phyloP scores from a whole-genome alignment of 495 filamentous ascomycete species.

The Annulohypoxylon bovei region DNA sequence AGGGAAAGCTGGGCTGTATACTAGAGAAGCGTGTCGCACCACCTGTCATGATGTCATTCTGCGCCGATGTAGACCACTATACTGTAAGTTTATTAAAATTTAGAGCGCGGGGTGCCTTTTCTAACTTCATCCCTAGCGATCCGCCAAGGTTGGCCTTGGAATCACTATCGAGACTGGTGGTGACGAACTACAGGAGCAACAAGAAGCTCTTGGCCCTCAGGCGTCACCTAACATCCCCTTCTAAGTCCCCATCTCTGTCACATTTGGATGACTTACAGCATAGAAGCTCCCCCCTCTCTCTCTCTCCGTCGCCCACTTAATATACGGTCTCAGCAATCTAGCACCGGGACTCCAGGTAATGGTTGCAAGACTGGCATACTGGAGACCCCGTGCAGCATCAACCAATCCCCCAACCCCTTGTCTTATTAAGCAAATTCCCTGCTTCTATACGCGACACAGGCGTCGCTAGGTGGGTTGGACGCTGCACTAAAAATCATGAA shows the following conservation, averaged over 20 bases:
- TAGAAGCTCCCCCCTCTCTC: slow-evolving; percentile 44
- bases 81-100: slow-evolving; percentile 71
- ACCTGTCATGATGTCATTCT: slow-evolving; percentile 89
- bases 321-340: slow-evolving; percentile 23
- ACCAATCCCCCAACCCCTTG: slow-evolving; percentile 23
- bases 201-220: slow-evolving; percentile 68
- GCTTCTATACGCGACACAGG: slow-evolving; percentile 22
- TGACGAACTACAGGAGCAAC: slow-evolving; percentile 92
- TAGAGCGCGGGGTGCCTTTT: background rate
- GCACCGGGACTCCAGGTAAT: slow-evolving; percentile 5
- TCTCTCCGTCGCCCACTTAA: slow-evolving; percentile 29
- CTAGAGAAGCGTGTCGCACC: slow-evolving; percentile 95
- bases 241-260: slow-evolving; percentile 49
- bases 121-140: slow-evolving; percentile 70
- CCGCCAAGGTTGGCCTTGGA: slow-evolving; percentile 91
- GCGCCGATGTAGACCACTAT: slow-evolving; percentile 95
- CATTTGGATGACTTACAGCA: slow-evolving; percentile 33
- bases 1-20: slow-evolving; percentile 90
- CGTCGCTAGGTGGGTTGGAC: slow-evolving; percentile 22
- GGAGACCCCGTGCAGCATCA: slow-evolving; percentile 22
- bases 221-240: slow-evolving; percentile 66
- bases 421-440: slow-evolving; percentile 38
- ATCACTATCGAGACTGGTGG: slow-evolving; percentile 91
- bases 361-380: slow-evolving; percentile 15
- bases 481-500: slow-evolving; percentile 32